Evolutionary conservation across 805 yeast species (phyloP).

Genomic region (Lipomyces kockii): DNA sequence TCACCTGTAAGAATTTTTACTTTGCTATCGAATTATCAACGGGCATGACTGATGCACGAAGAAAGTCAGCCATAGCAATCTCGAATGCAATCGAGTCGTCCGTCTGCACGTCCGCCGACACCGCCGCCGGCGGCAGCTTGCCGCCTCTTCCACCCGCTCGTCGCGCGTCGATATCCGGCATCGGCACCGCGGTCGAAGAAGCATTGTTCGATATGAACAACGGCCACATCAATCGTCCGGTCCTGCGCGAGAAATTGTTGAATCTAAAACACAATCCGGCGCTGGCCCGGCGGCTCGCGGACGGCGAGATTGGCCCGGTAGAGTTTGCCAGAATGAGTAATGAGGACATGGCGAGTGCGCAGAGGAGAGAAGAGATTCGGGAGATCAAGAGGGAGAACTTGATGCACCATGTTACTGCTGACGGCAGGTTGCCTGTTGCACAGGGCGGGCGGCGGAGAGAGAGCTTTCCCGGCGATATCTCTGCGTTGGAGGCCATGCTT

Average conservation of each 20-base stretch:
- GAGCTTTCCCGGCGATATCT: neutral
- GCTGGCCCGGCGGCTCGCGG: constrained; percentile 12
- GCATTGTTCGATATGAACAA: constrained; percentile 15
- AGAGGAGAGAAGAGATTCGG: neutral
- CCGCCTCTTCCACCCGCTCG: neutral
- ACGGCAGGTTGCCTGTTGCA: constrained; percentile 5
- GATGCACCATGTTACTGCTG: constrained; percentile 9
- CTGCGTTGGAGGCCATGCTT: neutral
- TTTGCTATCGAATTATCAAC: too few relatives aligned
- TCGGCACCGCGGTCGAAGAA: constrained; percentile 20
- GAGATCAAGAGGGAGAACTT: constrained; percentile 17
- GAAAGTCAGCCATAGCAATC: constrained; percentile 19
- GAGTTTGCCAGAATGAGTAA: constrained; percentile 24
- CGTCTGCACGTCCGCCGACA: neutral
- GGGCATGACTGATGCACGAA: constrained; percentile 19
- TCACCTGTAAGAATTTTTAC: too few relatives aligned
- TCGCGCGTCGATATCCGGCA: neutral
- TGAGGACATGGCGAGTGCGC: constrained; percentile 21
- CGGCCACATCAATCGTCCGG: constrained; percentile 45
- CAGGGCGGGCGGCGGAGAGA: constrained; percentile 2
- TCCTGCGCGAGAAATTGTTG: constrained; percentile 50
- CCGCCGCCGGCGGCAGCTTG: neutral
- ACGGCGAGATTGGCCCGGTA: constrained; percentile 16
- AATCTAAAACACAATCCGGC: constrained; percentile 31
- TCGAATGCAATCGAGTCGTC: constrained; percentile 14